Conservation (phyloP, 2,329 filamentous ascomycete species). For the Phialocephala sp. region DNA sequence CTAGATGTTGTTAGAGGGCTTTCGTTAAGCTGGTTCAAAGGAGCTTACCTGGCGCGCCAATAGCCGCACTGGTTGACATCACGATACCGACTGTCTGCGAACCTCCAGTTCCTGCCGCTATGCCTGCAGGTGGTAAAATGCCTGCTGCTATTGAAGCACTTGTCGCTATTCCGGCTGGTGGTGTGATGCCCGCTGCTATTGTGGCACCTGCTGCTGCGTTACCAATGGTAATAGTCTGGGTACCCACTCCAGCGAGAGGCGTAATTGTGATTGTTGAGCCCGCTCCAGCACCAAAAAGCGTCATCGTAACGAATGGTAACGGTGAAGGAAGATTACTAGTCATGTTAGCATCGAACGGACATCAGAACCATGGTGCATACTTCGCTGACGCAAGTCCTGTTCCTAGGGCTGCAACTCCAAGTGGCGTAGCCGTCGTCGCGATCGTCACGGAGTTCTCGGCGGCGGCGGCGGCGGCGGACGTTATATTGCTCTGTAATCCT, state of each 20-base stretch:
- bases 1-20: conserved; percentile 11
- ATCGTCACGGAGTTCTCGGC: conserved; percentile 34
- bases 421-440: conserved; percentile 30
- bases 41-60: conserved; percentile 12
- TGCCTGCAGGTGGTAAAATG: conserved; percentile 11
- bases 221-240: conserved; percentile 30
- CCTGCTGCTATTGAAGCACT: conserved; percentile 1
- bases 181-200: neutral
- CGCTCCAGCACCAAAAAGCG: conserved; percentile 43
- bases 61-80: conserved; percentile 15
- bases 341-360: conserved; percentile 13
- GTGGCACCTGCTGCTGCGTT: conserved; percentile 12
- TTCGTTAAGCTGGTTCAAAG: neutral
- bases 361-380: conserved; percentile 13
- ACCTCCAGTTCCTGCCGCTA: conserved; percentile 11
- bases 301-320: conserved; percentile 47
- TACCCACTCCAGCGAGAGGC: conserved; percentile 38
- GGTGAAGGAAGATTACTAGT: conserved; percentile 40
- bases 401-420: conserved; percentile 30
- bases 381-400: conserved; percentile 21
- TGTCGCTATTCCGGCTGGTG: conserved; percentile 14
- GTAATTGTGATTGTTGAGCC: conserved; percentile 48
- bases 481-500: conserved; percentile 27
- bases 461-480: conserved; percentile 5
- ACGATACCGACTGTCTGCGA: conserved; percentile 16